A percentile compares a stretch with the other conserved stretches of the same genome.
phyloP scores from a whole-genome alignment of 108 stramenopile genomes.

The Nitzschia inconspicua region DNA sequence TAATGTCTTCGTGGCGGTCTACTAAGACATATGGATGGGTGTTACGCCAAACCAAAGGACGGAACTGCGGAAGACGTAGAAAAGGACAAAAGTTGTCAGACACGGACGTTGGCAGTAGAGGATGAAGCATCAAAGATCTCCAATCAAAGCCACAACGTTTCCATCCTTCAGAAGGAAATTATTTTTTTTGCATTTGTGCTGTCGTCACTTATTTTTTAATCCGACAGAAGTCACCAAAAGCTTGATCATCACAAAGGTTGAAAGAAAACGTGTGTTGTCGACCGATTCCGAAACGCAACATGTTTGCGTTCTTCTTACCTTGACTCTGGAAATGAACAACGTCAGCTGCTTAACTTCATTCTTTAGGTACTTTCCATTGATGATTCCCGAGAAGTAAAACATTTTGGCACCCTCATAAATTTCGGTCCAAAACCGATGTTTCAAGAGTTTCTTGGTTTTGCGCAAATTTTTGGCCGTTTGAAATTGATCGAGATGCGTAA shows the following conservation, averaged over 20 bases:
- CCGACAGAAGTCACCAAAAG: constrained; percentile 49
- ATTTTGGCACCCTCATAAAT: constrained; percentile 98
- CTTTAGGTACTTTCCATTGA: constrained; percentile 95
- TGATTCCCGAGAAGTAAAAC: constrained; percentile 92
- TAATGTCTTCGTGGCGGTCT: constrained; percentile 94
- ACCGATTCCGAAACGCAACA: not conserved
- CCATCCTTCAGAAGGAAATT: no score
- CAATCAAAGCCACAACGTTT: not conserved
- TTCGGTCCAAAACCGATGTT: constrained; percentile 99
- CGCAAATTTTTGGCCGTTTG: constrained; percentile 86
- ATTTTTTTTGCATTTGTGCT: not conserved
- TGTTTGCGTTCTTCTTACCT: constrained; percentile 40
- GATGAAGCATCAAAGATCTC: not conserved
- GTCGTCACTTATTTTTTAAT: constrained; percentile 4
- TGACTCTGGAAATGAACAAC: constrained; percentile 85
- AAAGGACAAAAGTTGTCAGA: constrained; percentile 2
- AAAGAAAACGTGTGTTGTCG: not conserved
- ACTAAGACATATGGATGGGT: constrained; percentile 96
- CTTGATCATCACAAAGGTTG: constrained; percentile 13
- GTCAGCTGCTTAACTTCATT: constrained; percentile 91
- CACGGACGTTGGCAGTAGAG: not conserved
- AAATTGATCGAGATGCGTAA: constrained; percentile 97
- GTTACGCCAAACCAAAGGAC: constrained; percentile 97
- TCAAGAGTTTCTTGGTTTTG: constrained; percentile 90
- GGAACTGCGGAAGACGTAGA: constrained; percentile 48